Base-by-base conservation (phyloP, 1,139 yeast species). In the Debaryomyces sp. region DNA sequence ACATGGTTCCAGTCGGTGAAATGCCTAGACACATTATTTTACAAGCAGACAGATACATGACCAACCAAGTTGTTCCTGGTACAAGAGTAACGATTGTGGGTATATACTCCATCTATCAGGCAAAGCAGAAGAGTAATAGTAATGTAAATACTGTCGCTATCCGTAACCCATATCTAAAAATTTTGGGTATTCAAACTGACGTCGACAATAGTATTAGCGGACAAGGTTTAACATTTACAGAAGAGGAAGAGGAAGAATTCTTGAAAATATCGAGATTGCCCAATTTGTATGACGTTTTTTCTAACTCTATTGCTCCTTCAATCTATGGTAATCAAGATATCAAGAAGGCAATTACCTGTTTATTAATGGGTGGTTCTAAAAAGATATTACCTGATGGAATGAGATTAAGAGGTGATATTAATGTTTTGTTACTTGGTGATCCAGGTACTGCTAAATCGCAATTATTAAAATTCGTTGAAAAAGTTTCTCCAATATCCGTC, bases 361-460 rank as follows among this genome's bases (percentile, higher is more conserved):
- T 95, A 52, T 73, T 94, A 45, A 84, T 94, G 85, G 96, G 99
- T 47, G 99, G 99, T 0, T 88, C 97, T 7, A 89, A 91, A 62
- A 92, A 94, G 62, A 66, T 91, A 4, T 73, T 95, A 47, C 98
- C 99, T 0, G 99, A 94, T 70, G 96, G 97, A 12, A 89, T 92
- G 96, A 78, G 97, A 62, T 78, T 95, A 51, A 83, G 99, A 75
- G 99, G 99, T 60, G 99, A 94, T 67, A 90, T 94, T 58, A 94
- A 95, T 63, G 97, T 95, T 8, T 77, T 94, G 46, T 70, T 94
- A 50, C 78, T 95, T 43, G 99, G 99, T 70, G 99, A 94, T 64
- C 99, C 99, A 15, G 99, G 99, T 75, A 94, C 99, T 21, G 98
- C 99, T 45, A 94, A 94, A 66, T 94, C 99, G 9, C 99, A 94